Base-by-base conservation (phyloP, 768 basidiomycete species). In the Psilocybe cubensis region DNA sequence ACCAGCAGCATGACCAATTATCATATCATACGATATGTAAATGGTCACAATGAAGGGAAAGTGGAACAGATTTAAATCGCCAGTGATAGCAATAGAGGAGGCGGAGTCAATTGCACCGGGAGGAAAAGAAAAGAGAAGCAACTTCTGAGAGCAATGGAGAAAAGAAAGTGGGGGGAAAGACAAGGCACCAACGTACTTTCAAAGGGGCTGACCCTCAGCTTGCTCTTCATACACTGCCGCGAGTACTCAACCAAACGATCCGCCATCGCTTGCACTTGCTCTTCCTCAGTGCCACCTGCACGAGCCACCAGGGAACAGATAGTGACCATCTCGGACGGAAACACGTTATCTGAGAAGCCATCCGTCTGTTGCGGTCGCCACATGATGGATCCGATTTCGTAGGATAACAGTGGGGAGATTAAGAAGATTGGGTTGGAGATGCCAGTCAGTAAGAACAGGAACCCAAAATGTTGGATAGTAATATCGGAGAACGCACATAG, bases 221-320 rank as follows among this genome's bases (percentile, higher is more conserved):
- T 82, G 66, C 83, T 86, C 58, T 72, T 74, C 92, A 94, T 93
- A 67, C 88, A 91, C 24, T 76, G 70, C 57, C 77, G 79, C 2
- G 92, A 82, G 64, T 89, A 88, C 29, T 87, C 80, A 2, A 92
- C 84, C 48, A 92, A 75, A 20, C 85, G 81, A 64, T 92, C 85
- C 6, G 92, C 88, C 70, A 94, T 87, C 12, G 74, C 72, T 66
- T 92, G 86, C 2, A 85, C 88, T 65, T 85, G 84, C 28, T 76
- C 70, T 33, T 82, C 82, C 59, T 91, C 90, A 1, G 83, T 65
- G 3, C 77, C 79, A 12, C 79, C 80, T 45, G 78, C 68, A 10
- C 88, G 82, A 18, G 83, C 79, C 11, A 85, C 83, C 0, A 92
- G 76, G 2, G 84, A 79, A 63, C 89, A 90, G 50, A 94, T 87